Conservation (phyloP, 352 stramenopile genomes). For the Thalassiosira mediterranea region DNA sequence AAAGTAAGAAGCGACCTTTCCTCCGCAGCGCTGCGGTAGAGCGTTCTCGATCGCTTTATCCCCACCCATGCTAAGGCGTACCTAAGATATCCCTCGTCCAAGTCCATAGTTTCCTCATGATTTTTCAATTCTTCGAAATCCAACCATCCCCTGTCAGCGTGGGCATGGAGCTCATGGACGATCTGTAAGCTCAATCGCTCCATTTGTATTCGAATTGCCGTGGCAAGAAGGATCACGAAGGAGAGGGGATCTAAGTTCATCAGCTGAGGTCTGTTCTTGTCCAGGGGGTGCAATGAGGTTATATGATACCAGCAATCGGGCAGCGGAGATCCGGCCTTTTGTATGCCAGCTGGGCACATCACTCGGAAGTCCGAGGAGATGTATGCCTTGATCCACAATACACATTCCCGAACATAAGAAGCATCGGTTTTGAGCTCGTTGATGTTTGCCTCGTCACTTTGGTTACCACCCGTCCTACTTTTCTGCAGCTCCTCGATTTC, state of each 20-base stretch:
- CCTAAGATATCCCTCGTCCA: constrained; percentile 25
- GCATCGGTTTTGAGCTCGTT: constrained; percentile 6
- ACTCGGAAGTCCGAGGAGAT: constrained; percentile 1
- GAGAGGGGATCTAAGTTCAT: constrained; percentile 15
- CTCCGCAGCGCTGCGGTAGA: constrained; percentile 11
- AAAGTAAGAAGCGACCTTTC: neutral
- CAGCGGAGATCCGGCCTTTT: no score
- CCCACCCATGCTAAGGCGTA: constrained; percentile 30
- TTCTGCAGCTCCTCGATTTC: constrained; percentile 17
- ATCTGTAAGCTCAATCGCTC: constrained; percentile 23
- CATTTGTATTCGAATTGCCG: neutral
- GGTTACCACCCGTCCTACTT: neutral
- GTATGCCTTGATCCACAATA: constrained; percentile 18
- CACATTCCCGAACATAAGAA: constrained; percentile 21
- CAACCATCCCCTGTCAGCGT: constrained; percentile 10
- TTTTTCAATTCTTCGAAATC: constrained; percentile 26
- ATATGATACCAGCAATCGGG: constrained; percentile 1
- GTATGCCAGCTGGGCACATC: no score
- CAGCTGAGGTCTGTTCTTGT: constrained; percentile 15
- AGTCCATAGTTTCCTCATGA: constrained; percentile 12
- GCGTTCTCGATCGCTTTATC: constrained; percentile 18
- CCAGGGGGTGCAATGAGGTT: neutral
- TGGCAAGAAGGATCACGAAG: constrained; percentile 26
- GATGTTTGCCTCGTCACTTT: constrained; percentile 14
- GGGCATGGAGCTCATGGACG: constrained; percentile 40